Evolutionary conservation across 1,284 basidiomycete genomes (phyloP).

Genomic region (Paramarasmius palmivorus): DNA sequence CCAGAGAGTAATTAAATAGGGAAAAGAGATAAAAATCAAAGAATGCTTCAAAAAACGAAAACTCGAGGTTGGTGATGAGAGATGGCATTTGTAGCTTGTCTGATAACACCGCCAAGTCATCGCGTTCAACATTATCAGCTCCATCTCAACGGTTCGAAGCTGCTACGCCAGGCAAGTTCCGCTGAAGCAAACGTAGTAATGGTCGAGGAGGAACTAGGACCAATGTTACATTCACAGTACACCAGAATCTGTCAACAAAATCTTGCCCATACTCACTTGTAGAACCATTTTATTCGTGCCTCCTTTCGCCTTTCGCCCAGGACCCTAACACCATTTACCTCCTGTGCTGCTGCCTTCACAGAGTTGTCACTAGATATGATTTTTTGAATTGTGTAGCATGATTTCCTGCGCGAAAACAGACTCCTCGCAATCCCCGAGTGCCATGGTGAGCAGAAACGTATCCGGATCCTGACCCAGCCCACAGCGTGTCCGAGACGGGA

Average conservation of each 20-base stretch:
- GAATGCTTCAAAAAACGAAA: constrained; percentile 66
- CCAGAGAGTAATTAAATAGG: constrained; percentile 81
- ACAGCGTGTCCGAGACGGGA: constrained; percentile 86
- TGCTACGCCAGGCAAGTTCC: constrained; percentile 58
- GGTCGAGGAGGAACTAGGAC: constrained; percentile 41
- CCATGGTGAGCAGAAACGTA: constrained; percentile 75
- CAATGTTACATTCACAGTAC: too few species aligned
- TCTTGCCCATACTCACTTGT: constrained; percentile 49
- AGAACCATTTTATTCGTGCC: constrained; percentile 83
- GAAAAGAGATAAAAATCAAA: too few species aligned
- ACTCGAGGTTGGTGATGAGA: constrained; percentile 64
- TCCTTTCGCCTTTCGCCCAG: constrained; percentile 79
- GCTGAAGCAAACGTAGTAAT: constrained; percentile 62
- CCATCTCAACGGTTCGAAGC: constrained; percentile 63
- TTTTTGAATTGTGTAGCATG: constrained; percentile 71
- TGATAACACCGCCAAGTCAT: constrained; percentile 70
- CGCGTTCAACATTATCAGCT: constrained; percentile 74
- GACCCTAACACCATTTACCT: constrained; percentile 66
- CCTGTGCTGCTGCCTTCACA: constrained; percentile 61
- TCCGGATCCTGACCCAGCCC: constrained; percentile 82
- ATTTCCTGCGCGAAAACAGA: constrained; percentile 73
- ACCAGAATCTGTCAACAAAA: constrained; percentile 9
- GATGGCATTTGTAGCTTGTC: constrained; percentile 58
- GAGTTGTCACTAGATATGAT: constrained; percentile 75
- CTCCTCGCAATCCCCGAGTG: constrained; percentile 64